These are phyloP conservation scores for Neurospora hispaniola DNA, from an alignment of 495 filamentous ascomycete genomes.

Conservation along the genomic window DNA sequence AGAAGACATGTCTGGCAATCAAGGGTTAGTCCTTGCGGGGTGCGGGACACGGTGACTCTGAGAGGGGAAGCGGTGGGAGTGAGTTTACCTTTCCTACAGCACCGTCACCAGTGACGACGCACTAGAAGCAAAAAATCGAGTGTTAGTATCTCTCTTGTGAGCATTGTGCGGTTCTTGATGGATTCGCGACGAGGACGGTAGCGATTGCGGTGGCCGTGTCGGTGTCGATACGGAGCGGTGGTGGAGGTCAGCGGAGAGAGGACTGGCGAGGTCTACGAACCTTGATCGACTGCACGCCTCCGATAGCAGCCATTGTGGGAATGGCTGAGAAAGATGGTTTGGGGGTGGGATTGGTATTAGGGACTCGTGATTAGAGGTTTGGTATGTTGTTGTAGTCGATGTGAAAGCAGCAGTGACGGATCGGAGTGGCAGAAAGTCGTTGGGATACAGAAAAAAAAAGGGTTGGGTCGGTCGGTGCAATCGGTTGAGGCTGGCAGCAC, in stretches of 20 bases:
- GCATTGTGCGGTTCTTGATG: not conserved
- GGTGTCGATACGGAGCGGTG: not conserved
- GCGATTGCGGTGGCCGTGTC: slow-evolving; percentile 7
- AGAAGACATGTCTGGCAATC: slow-evolving; percentile 84
- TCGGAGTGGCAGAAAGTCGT: not conserved
- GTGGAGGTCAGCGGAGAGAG: not conserved
- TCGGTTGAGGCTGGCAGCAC: not conserved
- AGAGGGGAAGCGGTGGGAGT: not conserved
- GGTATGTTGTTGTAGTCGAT: not conserved
- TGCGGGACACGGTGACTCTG: not conserved
- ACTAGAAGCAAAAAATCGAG: slow-evolving; percentile 42
- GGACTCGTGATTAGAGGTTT: not conserved
- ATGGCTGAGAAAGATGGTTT: slow-evolving; percentile 6
- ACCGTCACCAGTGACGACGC: slow-evolving; percentile 97
- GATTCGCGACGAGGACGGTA: slow-evolving; percentile 4
- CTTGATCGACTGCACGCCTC: slow-evolving; percentile 46
- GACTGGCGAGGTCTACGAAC: slow-evolving; percentile 21
- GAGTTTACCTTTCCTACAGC: slow-evolving; percentile 86
- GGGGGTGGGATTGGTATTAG: slow-evolving; percentile 10
- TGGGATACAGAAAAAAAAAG: not conserved
- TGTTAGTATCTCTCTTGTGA: slow-evolving; percentile 11
- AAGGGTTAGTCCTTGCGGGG: slow-evolving; percentile 18
- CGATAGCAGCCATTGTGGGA: slow-evolving; percentile 40
- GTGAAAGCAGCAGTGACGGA: not conserved
- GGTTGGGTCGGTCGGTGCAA: not conserved